Percentiles rank a stretch among this genome's conserved stretches.
These are phyloP conservation scores for Diaporthe helianthi DNA, from an alignment of 2,329 filamentous ascomycete species.

Conservation along the genomic window DNA sequence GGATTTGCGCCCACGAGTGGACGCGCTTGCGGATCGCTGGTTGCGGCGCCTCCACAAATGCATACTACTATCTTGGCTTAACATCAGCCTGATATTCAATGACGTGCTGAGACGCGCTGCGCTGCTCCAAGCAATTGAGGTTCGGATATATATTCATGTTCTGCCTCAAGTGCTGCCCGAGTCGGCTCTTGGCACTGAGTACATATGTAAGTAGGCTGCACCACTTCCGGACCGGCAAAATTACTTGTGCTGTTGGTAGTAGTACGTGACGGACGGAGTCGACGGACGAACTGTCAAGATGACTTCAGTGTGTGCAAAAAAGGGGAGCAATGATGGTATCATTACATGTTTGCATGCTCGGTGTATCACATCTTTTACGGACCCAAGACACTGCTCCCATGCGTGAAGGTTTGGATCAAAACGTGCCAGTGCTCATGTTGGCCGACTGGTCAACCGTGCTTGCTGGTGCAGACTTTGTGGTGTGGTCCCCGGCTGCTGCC, in stretches of 20 bases:
- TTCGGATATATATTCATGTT: neutral
- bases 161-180: too few species aligned
- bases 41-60: neutral
- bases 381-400: neutral
- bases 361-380: neutral
- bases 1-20: constrained; percentile 6
- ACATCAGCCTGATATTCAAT: neutral
- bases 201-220: neutral
- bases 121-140: too few species aligned
- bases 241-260: neutral
- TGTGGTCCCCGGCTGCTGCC: neutral
- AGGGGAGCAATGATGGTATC: neutral
- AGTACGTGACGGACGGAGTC: too few species aligned
- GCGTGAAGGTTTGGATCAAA: neutral
- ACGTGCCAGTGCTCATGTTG: too few species aligned
- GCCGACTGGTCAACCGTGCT: too few species aligned
- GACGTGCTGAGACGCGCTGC: neutral
- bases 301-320: neutral
- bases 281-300: neutral
- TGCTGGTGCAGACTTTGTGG: neutral
- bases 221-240: neutral
- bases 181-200: neutral
- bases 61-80: neutral
- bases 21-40: too few species aligned
- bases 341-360: neutral